phyloP scores from a whole-genome alignment of 345 rosid species.

The Ricinus communis region DNA sequence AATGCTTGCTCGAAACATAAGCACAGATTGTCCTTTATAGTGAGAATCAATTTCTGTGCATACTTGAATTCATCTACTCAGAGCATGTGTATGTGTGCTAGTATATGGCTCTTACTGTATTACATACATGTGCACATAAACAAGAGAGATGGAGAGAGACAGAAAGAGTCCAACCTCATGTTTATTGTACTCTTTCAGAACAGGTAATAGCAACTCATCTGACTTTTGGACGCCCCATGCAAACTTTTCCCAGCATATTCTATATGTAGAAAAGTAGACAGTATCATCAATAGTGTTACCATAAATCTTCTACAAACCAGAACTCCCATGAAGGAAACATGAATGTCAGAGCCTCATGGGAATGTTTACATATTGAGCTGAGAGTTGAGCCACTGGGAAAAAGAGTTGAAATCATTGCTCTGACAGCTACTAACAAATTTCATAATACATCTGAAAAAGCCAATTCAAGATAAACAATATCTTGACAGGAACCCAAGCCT shows the following conservation, averaged over 20 bases:
- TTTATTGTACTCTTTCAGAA: slow-evolving; percentile 85
- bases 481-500: not conserved
- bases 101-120: not conserved
- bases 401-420: not conserved
- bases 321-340: not conserved
- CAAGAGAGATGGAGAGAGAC: slow-evolving; percentile 6
- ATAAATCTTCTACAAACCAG: not conserved
- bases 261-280: slow-evolving; percentile 28
- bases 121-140: not conserved
- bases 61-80: too few species aligned
- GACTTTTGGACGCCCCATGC: slow-evolving; percentile 83
- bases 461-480: not conserved
- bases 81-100: not conserved
- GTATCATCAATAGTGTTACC: not conserved
- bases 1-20: not conserved
- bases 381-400: not conserved
- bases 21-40: too few species aligned
- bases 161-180: slow-evolving; percentile 58
- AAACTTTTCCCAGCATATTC: slow-evolving; percentile 95
- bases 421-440: not conserved
- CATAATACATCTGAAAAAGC: not conserved
- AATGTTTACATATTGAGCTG: not conserved
- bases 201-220: slow-evolving; percentile 79
- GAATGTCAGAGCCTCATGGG: not conserved
- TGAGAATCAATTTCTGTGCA: not conserved